phyloP scores from a whole-genome alignment of 139 green algal species.

The Ulvella scutata region DNA sequence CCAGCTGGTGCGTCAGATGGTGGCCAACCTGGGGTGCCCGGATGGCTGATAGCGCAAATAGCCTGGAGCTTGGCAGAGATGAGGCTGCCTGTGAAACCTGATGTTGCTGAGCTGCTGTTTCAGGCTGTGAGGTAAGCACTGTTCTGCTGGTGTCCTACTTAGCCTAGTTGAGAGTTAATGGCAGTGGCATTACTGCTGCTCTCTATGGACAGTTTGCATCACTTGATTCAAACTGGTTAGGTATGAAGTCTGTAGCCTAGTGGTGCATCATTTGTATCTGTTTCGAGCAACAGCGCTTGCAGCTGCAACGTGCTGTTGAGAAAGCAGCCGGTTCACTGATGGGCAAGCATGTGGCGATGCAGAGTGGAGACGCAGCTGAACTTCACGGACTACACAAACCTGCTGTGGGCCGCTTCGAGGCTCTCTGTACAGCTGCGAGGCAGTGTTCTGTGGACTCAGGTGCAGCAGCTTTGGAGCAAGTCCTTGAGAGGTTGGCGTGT shows the following conservation, averaged over 20 bases:
- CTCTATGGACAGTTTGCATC: no score
- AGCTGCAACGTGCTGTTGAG: neutral
- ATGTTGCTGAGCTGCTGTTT: neutral
- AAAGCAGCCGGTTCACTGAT: neutral
- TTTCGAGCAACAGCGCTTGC: no score
- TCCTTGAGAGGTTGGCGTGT: neutral
- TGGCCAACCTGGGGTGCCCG: neutral
- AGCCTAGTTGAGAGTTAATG: neutral
- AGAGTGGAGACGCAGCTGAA: neutral
- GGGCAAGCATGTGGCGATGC: neutral
- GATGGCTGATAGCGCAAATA: conserved; percentile 7
- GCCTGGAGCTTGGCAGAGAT: neutral
- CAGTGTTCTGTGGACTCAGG: neutral
- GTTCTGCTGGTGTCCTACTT: conserved; percentile 4
- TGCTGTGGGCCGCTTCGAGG: conserved; percentile 8
- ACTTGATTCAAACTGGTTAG: no score
- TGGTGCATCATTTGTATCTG: no score
- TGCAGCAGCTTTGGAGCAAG: neutral
- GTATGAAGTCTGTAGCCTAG: no score
- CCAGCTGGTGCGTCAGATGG: neutral
- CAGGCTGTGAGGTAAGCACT: neutral
- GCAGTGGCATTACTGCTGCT: neutral
- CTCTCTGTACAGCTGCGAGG: conserved; percentile 3
- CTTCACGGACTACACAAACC: neutral
- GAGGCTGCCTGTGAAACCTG: neutral